phyloP scores from a whole-genome alignment of 2,329 filamentous ascomycete species.

The Trichoderma sp. region DNA sequence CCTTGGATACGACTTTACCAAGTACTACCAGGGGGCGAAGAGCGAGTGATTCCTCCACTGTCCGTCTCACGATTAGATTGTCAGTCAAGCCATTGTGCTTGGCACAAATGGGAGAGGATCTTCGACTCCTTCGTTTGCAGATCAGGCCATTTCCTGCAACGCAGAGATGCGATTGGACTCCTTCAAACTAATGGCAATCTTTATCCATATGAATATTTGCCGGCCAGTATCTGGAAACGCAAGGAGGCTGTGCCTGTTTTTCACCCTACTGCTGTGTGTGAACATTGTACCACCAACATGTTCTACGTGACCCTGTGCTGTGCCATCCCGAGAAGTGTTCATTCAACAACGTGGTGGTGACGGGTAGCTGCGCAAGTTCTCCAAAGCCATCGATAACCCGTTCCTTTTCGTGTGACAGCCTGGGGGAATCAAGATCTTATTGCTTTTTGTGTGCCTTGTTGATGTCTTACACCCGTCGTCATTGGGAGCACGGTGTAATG shows the following conservation, averaged over 20 bases:
- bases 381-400: not conserved
- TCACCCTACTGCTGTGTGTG: not conserved
- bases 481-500: not conserved
- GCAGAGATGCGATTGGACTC: not conserved
- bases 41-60: not conserved
- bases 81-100: not conserved
- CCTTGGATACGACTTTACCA: not conserved
- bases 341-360: constrained; percentile 16
- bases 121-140: not conserved
- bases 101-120: not conserved
- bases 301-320: not conserved
- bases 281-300: not conserved
- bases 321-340: constrained; percentile 6
- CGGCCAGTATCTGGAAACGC: not conserved
- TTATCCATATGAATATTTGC: not conserved
- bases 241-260: not conserved
- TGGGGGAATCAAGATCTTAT: constrained; percentile 13
- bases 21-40: not conserved
- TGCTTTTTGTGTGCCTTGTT: not conserved
- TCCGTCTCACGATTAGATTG: not conserved
- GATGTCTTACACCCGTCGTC: constrained; percentile 11
- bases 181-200: not conserved
- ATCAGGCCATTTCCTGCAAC: not conserved
- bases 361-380: not conserved
- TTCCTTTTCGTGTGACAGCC: not conserved